A percentile compares a stretch with the other conserved stretches of the same genome.
These are phyloP conservation scores for Phytopythium litorale DNA, from an alignment of 352 stramenopile genomes.

Conservation along the genomic window DNA sequence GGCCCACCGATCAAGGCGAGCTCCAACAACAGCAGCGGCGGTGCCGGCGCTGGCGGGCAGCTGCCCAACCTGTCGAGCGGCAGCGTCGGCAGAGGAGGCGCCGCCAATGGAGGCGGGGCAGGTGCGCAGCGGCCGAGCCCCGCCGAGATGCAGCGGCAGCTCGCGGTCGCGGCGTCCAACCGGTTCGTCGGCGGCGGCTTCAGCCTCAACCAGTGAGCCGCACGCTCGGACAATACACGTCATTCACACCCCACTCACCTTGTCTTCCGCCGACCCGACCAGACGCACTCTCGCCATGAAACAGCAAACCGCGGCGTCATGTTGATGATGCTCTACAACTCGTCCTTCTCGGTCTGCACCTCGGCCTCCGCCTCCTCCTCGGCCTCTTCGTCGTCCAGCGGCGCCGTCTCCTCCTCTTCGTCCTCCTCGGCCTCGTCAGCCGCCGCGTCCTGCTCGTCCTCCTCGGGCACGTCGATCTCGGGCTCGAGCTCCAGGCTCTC, in stretches of 20 bases:
- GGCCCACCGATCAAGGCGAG: neutral
- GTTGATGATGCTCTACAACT: slow-evolving; percentile 25
- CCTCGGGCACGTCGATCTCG: slow-evolving; percentile 93
- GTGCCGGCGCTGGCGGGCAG: slow-evolving; percentile 10
- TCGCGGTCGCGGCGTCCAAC: slow-evolving; percentile 81
- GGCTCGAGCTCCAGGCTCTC: slow-evolving; percentile 90
- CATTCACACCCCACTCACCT: neutral
- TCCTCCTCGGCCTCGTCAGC: slow-evolving; percentile 54
- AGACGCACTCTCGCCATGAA: neutral
- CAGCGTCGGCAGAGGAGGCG: slow-evolving; percentile 21
- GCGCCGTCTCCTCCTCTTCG: slow-evolving; percentile 23
- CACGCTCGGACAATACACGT: neutral
- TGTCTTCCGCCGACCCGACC: neutral
- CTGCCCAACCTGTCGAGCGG: slow-evolving; percentile 28
- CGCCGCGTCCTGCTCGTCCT: slow-evolving; percentile 34
- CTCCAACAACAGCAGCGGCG: slow-evolving; percentile 25
- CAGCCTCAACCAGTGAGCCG: slow-evolving; percentile 84
- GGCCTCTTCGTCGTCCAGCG: slow-evolving; percentile 26
- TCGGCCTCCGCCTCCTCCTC: slow-evolving; percentile 4
- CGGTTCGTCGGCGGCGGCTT: slow-evolving; percentile 92
- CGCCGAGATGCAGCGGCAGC: slow-evolving; percentile 78
- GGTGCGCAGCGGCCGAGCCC: slow-evolving; percentile 23
- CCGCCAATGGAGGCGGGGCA: neutral
- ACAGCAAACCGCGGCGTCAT: neutral
- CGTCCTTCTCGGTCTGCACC: slow-evolving; percentile 21